Conservation (phyloP, 805 yeast species). For the Saitoella complicata region DNA sequence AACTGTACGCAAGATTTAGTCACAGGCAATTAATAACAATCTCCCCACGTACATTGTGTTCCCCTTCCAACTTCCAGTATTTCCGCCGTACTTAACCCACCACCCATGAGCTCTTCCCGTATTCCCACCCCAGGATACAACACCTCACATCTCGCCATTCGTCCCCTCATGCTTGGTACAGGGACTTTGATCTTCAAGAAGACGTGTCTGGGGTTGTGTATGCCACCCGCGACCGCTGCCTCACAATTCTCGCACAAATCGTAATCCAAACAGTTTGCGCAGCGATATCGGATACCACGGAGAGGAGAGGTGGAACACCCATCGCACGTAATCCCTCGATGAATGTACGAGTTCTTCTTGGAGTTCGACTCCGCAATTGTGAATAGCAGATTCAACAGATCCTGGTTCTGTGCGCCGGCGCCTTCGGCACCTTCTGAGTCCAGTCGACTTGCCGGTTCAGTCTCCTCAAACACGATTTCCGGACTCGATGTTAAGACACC, state of each 20-base stretch:
- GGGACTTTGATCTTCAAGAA: constrained; percentile 14
- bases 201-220: constrained; percentile 15
- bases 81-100: neutral
- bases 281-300: constrained; percentile 33
- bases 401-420: constrained; percentile 2
- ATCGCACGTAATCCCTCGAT: constrained; percentile 20
- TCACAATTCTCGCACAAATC: constrained; percentile 37
- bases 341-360: constrained; percentile 13
- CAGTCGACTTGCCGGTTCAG: neutral
- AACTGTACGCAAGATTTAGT: too few relatives aligned
- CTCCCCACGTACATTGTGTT: constrained; percentile 9
- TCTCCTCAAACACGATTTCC: constrained; percentile 4
- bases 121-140: constrained; percentile 10
- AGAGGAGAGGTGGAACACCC: constrained; percentile 23
- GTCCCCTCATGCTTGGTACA: constrained; percentile 17
- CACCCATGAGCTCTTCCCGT: constrained; percentile 5
- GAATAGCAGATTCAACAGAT: constrained; percentile 12
- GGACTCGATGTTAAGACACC: neutral
- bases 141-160: constrained; percentile 16
- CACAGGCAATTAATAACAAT: too few relatives aligned
- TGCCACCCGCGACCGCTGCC: constrained; percentile 2
- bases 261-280: constrained; percentile 36
- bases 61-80: neutral
- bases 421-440: neutral
- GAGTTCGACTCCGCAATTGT: constrained; percentile 15